phyloP scores from a whole-genome alignment of 2,329 filamentous ascomycete genomes.

The Cladophialophora bantiana region DNA sequence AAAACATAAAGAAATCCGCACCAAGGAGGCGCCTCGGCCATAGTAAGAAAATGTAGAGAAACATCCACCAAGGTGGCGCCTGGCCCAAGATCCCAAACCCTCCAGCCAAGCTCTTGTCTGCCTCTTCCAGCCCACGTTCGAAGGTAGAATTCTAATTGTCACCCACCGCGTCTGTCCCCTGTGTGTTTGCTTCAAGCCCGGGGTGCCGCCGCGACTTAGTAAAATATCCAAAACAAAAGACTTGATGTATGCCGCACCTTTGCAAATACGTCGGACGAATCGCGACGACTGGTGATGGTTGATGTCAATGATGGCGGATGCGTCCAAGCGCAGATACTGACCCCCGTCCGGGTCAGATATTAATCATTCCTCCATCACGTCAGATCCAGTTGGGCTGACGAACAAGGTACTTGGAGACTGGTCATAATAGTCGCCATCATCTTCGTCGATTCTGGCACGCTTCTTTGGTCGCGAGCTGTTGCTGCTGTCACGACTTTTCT shows the following conservation, averaged over 20 bases:
- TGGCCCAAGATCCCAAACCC: background rate
- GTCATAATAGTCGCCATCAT: background rate
- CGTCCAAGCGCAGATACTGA: background rate
- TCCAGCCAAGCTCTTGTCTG: background rate
- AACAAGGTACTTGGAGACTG: slow-evolving; percentile 20
- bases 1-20: too few relatives aligned
- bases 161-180: background rate
- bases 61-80: background rate
- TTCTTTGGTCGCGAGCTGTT: slow-evolving; percentile 15
- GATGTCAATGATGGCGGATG: background rate
- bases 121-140: background rate
- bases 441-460: slow-evolving; percentile 17
- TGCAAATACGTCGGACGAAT: background rate
- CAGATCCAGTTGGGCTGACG: slow-evolving; percentile 16
- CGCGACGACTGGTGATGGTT: background rate
- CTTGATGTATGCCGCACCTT: background rate
- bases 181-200: background rate
- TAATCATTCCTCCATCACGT: slow-evolving; percentile 15
- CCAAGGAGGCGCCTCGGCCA: too few relatives aligned
- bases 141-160: background rate
- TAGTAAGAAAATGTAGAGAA: background rate
- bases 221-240: background rate
- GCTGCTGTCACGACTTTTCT: background rate
- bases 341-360: background rate
- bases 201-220: background rate